Evolutionary conservation across 2,329 filamentous ascomycete genomes (phyloP).

Genomic region (Colletotrichum sp.): DNA sequence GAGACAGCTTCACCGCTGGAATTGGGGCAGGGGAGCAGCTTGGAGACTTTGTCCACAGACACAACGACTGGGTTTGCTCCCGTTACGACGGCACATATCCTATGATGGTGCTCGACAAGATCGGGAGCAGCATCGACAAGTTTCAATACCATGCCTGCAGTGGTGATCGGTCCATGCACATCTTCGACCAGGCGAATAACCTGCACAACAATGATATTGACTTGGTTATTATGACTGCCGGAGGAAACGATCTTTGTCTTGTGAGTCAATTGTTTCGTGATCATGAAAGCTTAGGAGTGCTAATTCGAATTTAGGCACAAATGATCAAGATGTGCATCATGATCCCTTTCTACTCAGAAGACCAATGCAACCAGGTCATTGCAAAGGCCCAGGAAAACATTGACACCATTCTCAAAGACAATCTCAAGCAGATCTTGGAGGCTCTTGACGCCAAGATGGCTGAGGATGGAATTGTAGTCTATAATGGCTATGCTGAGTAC

Average conservation of each 20-base stretch:
- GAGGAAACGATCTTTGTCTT: neutral
- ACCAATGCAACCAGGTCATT: slow-evolving; percentile 24
- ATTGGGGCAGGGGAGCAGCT: neutral
- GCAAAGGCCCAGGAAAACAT: slow-evolving; percentile 30
- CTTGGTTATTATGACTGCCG: neutral
- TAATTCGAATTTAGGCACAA: neutral
- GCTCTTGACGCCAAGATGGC: slow-evolving; percentile 29
- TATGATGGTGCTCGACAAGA: neutral
- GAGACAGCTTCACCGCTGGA: neutral
- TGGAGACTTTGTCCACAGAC: neutral
- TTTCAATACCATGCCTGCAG: neutral
- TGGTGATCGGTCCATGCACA: neutral
- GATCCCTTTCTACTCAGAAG: slow-evolving; percentile 17
- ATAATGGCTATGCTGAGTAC: slow-evolving; percentile 33
- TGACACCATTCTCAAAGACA: slow-evolving; percentile 29
- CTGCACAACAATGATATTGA: neutral
- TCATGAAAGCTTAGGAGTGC: neutral
- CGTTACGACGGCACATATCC: neutral
- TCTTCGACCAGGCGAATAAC: neutral
- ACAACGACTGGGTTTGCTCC: neutral
- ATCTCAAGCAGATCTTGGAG: slow-evolving; percentile 25
- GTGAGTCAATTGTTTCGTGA: neutral
- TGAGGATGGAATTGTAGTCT: slow-evolving; percentile 31
- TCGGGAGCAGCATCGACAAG: neutral
- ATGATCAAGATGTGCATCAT: slow-evolving; percentile 26